These are phyloP conservation scores for Fusarium nanum DNA, from an alignment of 2,329 filamentous ascomycete genomes.

Conservation along the genomic window DNA sequence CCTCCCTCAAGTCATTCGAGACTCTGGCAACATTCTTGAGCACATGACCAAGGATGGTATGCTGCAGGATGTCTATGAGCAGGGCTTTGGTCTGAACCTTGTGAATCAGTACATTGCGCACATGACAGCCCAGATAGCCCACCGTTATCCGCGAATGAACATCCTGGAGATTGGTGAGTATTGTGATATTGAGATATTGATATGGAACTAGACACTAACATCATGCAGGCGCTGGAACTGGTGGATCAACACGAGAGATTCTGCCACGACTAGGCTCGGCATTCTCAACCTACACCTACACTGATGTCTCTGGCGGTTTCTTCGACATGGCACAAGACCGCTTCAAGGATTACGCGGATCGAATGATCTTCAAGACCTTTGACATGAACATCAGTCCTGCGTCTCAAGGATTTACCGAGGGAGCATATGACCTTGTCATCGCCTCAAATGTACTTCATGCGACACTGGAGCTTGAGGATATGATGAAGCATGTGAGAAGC, in stretches of 20 bases:
- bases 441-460: constrained; percentile 3
- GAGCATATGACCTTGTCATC: background rate
- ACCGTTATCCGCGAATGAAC: too few species aligned
- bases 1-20: too few species aligned
- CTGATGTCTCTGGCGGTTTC: constrained; percentile 1
- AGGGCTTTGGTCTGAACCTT: too few species aligned
- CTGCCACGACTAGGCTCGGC: background rate
- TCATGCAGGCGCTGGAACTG: background rate
- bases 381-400: background rate
- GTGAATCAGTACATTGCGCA: too few species aligned
- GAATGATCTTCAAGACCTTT: background rate
- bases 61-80: too few species aligned
- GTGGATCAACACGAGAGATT: background rate
- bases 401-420: constrained; percentile 6
- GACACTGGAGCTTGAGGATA: background rate
- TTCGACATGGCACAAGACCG: constrained; percentile 9
- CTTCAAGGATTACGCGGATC: background rate
- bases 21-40: too few species aligned
- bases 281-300: constrained; percentile 10
- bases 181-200: too few species aligned
- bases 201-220: too few species aligned
- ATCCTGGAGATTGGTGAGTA: too few species aligned
- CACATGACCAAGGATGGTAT: too few species aligned
- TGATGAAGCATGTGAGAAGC: background rate
- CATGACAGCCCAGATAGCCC: too few species aligned